Evolutionary conservation across 176 grass and related monocot species (phyloP).

Genomic region (Lolium rigidum): DNA sequence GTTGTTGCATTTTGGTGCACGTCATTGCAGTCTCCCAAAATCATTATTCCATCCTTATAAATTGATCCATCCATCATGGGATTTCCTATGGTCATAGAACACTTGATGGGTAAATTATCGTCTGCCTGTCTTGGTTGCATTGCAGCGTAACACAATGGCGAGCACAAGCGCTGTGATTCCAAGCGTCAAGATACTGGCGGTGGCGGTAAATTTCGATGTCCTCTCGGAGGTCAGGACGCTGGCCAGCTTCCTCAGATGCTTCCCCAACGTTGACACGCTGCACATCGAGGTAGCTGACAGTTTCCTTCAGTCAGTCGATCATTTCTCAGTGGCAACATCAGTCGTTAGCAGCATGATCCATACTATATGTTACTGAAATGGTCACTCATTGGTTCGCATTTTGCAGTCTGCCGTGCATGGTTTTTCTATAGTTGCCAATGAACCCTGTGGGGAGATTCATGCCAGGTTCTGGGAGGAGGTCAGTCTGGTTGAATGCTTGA

Average conservation of each 20-base stretch:
- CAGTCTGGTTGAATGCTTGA: not conserved
- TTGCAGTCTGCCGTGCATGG: slow-evolving; percentile 27
- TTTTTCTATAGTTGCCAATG: not conserved
- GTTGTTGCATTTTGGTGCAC: not conserved
- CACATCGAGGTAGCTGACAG: slow-evolving; percentile 14
- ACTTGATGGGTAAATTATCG: not conserved
- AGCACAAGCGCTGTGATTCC: not conserved
- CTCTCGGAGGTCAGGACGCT: not conserved
- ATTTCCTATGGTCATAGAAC: not conserved
- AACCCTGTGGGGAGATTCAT: not conserved
- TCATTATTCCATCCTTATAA: not conserved
- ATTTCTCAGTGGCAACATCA: too few species aligned
- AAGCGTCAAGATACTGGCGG: slow-evolving; percentile 20
- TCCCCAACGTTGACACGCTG: slow-evolving; percentile 25
- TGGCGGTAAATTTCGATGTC: slow-evolving; percentile 26
- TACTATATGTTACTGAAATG: not conserved
- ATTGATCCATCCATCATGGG: not conserved
- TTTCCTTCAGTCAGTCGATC: not conserved
- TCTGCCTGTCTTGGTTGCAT: too few species aligned
- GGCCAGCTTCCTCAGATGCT: slow-evolving; percentile 42
- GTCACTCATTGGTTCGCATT: not conserved
- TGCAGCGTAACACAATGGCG: slow-evolving; percentile 27
- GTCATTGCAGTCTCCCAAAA: not conserved
- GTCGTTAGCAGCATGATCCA: not conserved
- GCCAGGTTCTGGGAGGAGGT: not conserved